These are phyloP conservation scores for Sapria himalayana DNA, from an alignment of 345 rosid species.

Conservation along the genomic window DNA sequence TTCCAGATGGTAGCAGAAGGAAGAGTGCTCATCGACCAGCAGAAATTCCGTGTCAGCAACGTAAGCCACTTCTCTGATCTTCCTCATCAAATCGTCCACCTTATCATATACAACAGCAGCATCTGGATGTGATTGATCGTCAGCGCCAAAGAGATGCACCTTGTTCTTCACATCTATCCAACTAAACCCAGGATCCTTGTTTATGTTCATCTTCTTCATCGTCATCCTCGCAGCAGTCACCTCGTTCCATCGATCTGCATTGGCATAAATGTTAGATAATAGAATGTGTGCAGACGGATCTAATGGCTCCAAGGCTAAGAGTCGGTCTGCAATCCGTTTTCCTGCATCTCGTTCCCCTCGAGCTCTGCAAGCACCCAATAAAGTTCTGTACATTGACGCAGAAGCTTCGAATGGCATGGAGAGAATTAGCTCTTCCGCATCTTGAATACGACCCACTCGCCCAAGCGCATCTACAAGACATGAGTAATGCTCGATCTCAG, in stretches of 20 bases:
- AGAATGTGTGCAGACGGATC: constrained; percentile 35
- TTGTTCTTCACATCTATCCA: constrained; percentile 36
- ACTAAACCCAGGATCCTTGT: constrained; percentile 46
- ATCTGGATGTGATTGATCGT: constrained; percentile 25
- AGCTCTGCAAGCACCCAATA: constrained; percentile 39
- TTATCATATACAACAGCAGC: constrained; percentile 15
- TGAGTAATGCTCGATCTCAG: constrained; percentile 38
- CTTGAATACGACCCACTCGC: constrained; percentile 27
- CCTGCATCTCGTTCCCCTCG: constrained; percentile 29
- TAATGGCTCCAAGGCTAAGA: constrained; percentile 30
- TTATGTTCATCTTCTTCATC: constrained; percentile 28
- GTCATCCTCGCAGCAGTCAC: constrained; percentile 18
- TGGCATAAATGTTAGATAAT: constrained; percentile 33
- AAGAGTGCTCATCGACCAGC: constrained; percentile 24
- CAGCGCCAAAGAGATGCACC: constrained; percentile 29
- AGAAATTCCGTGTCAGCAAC: constrained; percentile 27
- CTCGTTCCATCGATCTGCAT: constrained; percentile 29
- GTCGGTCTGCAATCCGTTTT: constrained; percentile 21
- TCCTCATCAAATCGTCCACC: constrained; percentile 21
- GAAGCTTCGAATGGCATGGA: constrained; percentile 37
- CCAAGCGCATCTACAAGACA: constrained; percentile 48
- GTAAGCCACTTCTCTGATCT: constrained; percentile 31
- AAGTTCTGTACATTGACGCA: constrained; percentile 31
- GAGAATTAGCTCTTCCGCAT: constrained; percentile 28
- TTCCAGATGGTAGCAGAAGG: constrained; percentile 17